These are phyloP conservation scores for Aspergillus texensis DNA, from an alignment of 2,329 filamentous ascomycete genomes.

Conservation along the genomic window DNA sequence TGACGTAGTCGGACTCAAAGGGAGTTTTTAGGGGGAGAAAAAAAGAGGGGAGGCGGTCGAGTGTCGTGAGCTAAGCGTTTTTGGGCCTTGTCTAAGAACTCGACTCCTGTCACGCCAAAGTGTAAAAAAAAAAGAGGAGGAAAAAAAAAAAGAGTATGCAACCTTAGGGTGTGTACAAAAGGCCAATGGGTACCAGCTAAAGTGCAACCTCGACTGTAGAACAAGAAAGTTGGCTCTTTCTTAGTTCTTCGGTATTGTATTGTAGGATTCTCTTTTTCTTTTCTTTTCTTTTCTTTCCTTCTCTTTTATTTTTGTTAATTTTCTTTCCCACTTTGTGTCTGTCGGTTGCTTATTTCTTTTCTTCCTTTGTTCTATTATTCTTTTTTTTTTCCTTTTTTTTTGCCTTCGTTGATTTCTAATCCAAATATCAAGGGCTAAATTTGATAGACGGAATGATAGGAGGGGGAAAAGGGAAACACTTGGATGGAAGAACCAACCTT, in stretches of 20 bases:
- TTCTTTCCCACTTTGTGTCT: background rate
- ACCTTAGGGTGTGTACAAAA: slow-evolving; percentile 4
- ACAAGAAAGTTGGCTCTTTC: background rate
- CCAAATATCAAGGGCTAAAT: background rate
- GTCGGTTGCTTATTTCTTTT: background rate
- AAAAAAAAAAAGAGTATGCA: background rate
- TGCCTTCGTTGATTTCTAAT: slow-evolving; percentile 10
- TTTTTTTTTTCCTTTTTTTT: slow-evolving; percentile 2
- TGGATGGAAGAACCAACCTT: slow-evolving; percentile 9
- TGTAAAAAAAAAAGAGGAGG: slow-evolving; percentile 7
- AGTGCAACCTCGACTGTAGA: slow-evolving; percentile 2
- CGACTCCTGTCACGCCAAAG: slow-evolving; percentile 21
- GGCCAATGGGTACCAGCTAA: slow-evolving; percentile 1
- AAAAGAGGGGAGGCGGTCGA: slow-evolving; percentile 31
- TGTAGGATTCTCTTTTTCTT: background rate
- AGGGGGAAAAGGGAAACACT: slow-evolving; percentile 6
- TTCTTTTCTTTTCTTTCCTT: background rate
- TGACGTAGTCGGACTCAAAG: slow-evolving; percentile 42
- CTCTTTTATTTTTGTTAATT: background rate
- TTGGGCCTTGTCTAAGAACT: slow-evolving; percentile 6
- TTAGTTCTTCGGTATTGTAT: background rate
- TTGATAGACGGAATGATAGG: slow-evolving; percentile 2
- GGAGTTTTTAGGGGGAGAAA: slow-evolving; percentile 37
- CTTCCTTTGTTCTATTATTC: slow-evolving; percentile 3
- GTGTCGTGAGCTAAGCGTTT: slow-evolving; percentile 24